Percentiles rank a stretch among this genome's conserved stretches.
Conservation (phyloP, 345 rosid genomes). For the Chamaenerion angustifolium region DNA sequence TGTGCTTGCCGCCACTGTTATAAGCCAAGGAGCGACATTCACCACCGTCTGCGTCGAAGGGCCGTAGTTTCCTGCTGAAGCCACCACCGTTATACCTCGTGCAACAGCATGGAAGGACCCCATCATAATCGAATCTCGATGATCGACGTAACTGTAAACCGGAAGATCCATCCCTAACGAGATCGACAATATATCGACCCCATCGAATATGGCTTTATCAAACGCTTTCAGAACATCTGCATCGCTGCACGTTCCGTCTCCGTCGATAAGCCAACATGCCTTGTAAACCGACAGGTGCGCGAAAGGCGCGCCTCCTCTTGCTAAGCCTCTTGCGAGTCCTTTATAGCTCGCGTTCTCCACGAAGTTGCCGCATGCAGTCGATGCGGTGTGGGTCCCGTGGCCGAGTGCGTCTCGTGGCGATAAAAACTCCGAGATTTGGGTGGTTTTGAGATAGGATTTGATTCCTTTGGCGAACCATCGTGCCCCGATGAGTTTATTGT, state of each 20-base stretch:
- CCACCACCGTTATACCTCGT: constrained; percentile 20
- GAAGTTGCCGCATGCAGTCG: constrained; percentile 44
- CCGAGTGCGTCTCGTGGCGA: constrained; percentile 37
- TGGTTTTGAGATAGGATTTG: constrained; percentile 2
- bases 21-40: constrained; percentile 25
- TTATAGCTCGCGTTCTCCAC: constrained; percentile 21
- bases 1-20: constrained; percentile 25
- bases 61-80: constrained; percentile 24
- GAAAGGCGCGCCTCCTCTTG: constrained; percentile 49
- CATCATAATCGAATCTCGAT: constrained; percentile 13
- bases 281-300: constrained; percentile 55
- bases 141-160: constrained; percentile 17
- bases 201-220: constrained; percentile 51
- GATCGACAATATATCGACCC: constrained; percentile 46
- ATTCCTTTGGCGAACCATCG: constrained; percentile 26
- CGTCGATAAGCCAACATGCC: constrained; percentile 27
- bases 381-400: constrained; percentile 61
- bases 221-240: constrained; percentile 47
- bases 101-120: constrained; percentile 19
- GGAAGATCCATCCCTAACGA: constrained; percentile 34
- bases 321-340: constrained; percentile 38
- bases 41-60: constrained; percentile 10
- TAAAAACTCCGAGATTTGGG: constrained; percentile 9
- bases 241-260: constrained; percentile 21
- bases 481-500: constrained; percentile 34